Conservation (phyloP, 306 rosid species). For the Quercus cerris region DNA sequence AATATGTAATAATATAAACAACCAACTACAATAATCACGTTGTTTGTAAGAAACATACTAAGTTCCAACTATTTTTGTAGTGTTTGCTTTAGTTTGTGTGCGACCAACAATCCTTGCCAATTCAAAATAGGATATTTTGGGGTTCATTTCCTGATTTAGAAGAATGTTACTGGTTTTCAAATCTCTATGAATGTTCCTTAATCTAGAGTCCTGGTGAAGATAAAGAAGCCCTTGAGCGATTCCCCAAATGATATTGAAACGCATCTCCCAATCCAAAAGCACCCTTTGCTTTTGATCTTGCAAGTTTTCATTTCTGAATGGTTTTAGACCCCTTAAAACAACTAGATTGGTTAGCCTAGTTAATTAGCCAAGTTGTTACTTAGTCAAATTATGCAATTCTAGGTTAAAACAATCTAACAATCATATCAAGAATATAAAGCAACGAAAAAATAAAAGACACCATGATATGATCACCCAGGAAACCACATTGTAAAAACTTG, state of each 20-base stretch:
- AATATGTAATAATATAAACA: background rate
- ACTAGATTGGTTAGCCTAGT: too few species aligned
- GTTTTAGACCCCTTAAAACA: too few species aligned
- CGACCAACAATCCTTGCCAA: conserved; percentile 20
- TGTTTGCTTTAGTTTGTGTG: conserved; percentile 24
- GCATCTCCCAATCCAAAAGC: conserved; percentile 11
- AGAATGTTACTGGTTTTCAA: conserved; percentile 12
- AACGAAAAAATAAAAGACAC: too few species aligned
- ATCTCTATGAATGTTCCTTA: too few species aligned
- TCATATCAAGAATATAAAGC: too few species aligned
- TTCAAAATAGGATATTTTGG: conserved; percentile 34
- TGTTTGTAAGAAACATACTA: conserved; percentile 1
- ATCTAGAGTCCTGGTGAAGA: too few species aligned
- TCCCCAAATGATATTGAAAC: conserved; percentile 37
- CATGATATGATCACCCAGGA: too few species aligned
- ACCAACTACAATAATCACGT: background rate
- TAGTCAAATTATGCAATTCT: too few species aligned
- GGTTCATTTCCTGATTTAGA: conserved; percentile 25
- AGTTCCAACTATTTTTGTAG: conserved; percentile 25
- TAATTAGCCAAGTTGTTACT: too few species aligned
- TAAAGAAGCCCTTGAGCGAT: conserved; percentile 14
- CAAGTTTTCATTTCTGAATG: conserved; percentile 4
- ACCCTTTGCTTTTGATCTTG: too few species aligned
- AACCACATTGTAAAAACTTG: too few species aligned
- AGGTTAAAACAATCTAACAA: too few species aligned